These are phyloP conservation scores for Aristolochia fimbriata DNA, from an alignment of 164 flowering plant species.

Conservation along the genomic window DNA sequence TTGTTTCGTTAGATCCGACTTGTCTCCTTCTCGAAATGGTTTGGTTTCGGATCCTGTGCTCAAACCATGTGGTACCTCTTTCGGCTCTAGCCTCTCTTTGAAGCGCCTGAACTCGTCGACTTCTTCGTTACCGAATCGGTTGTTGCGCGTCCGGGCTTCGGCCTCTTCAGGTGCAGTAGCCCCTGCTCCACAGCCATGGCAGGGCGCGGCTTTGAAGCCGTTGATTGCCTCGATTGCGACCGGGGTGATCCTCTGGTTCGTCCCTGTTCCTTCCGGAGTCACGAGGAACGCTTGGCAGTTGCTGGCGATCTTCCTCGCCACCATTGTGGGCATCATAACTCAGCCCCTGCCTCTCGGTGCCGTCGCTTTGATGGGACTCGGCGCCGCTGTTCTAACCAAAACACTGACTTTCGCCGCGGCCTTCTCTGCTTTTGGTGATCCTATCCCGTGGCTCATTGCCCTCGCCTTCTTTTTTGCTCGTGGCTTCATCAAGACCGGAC, in stretches of 20 bases:
- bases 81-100: conserved; percentile 1
- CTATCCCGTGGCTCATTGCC: conserved; percentile 90
- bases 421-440: conserved; percentile 91
- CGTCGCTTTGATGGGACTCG: conserved; percentile 79
- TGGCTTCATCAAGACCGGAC: conserved; percentile 86
- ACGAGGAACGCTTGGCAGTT: conserved; percentile 75
- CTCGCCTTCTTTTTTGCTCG: conserved; percentile 92
- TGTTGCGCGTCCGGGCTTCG: conserved; percentile 16
- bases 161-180: conserved; percentile 9
- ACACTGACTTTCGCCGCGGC: conserved; percentile 85
- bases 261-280: conserved; percentile 73
- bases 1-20: conserved; percentile 12
- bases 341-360: conserved; percentile 95
- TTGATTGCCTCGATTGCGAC: conserved; percentile 69
- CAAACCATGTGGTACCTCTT: background rate
- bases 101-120: conserved; percentile 6
- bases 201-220: conserved; percentile 76
- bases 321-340: conserved; percentile 86
- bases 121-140: conserved; percentile 3
- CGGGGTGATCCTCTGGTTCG: conserved; percentile 71
- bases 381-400: conserved; percentile 77
- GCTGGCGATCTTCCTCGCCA: conserved; percentile 76
- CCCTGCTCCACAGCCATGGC: conserved; percentile 54
- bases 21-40: conserved; percentile 1
- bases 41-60: background rate